Conservation (phyloP, 2,329 filamentous ascomycete species). For the Chaetomiaceae sp. region DNA sequence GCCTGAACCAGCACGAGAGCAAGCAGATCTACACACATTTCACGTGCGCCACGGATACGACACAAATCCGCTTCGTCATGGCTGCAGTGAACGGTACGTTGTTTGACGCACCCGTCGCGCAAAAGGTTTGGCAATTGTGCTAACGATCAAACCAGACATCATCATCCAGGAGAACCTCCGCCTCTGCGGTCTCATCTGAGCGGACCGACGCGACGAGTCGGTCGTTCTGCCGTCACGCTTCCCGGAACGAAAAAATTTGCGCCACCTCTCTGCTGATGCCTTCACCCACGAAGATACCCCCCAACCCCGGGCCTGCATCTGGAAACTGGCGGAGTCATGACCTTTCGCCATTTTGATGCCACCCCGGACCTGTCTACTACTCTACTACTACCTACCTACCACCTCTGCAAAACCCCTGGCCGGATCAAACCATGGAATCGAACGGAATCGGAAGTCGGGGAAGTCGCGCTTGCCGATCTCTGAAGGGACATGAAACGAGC, state of each 20-base stretch:
- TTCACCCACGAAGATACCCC: constrained; percentile 14
- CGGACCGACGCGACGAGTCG: constrained; percentile 7
- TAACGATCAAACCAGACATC: constrained; percentile 67
- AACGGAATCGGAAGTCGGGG: constrained; percentile 3
- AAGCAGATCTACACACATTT: constrained; percentile 99
- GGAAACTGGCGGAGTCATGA: constrained; percentile 9
- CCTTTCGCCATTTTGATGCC: constrained; percentile 4
- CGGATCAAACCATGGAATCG: not conserved
- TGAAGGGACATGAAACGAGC: not conserved
- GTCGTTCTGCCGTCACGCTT: not conserved
- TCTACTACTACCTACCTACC: too few species aligned
- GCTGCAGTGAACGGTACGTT: constrained; percentile 91
- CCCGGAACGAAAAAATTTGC: not conserved
- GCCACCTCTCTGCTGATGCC: not conserved
- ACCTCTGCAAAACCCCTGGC: too few species aligned
- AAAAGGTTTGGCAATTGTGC: constrained; percentile 26
- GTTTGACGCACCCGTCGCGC: too few species aligned
- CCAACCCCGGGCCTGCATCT: not conserved
- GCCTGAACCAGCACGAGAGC: constrained; percentile 96
- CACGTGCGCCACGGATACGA: constrained; percentile 97
- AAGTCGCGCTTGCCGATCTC: too few species aligned
- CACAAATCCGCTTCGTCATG: constrained; percentile 99
- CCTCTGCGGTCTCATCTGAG: constrained; percentile 92
- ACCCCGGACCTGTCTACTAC: constrained; percentile 2
- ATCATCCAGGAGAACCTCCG: constrained; percentile 99